Conservation (phyloP, 2,329 filamentous ascomycete genomes). For the Metarhizium album region DNA sequence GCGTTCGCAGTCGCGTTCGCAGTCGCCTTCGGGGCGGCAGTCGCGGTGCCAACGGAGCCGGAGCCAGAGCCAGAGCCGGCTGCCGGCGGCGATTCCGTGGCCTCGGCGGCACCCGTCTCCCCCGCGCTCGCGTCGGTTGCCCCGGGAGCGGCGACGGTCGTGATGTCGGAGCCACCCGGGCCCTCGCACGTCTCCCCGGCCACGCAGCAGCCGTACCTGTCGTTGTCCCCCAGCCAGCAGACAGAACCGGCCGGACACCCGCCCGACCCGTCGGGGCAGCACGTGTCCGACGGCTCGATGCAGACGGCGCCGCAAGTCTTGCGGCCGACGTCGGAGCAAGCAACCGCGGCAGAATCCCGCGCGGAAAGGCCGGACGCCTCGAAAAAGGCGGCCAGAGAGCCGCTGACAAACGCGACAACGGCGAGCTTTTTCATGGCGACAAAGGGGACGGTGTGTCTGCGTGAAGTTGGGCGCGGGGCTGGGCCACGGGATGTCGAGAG, state of each 20-base stretch:
- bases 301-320: conserved; percentile 20
- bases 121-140: conserved; percentile 7
- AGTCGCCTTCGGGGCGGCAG: neutral
- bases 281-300: conserved; percentile 17
- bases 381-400: neutral
- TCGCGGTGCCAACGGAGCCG: neutral
- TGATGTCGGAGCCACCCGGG: conserved; percentile 15
- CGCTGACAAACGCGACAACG: neutral
- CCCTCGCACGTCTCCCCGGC: conserved; percentile 14
- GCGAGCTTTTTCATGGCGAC: conserved; percentile 1
- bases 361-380: neutral
- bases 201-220: conserved; percentile 20
- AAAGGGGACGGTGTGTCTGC: neutral
- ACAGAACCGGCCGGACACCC: conserved; percentile 15
- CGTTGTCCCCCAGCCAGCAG: conserved; percentile 17
- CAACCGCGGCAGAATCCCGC: conserved; percentile 6
- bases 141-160: conserved; percentile 3
- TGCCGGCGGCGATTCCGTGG: neutral
- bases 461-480: neutral
- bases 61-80: conserved; percentile 1
- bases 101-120: too few species aligned
- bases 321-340: conserved; percentile 14
- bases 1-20: neutral
- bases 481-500: too few species aligned
- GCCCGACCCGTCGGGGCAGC: conserved; percentile 18